phyloP scores from a whole-genome alignment of 768 basidiomycete species.

The Lanmaoa rubissima region DNA sequence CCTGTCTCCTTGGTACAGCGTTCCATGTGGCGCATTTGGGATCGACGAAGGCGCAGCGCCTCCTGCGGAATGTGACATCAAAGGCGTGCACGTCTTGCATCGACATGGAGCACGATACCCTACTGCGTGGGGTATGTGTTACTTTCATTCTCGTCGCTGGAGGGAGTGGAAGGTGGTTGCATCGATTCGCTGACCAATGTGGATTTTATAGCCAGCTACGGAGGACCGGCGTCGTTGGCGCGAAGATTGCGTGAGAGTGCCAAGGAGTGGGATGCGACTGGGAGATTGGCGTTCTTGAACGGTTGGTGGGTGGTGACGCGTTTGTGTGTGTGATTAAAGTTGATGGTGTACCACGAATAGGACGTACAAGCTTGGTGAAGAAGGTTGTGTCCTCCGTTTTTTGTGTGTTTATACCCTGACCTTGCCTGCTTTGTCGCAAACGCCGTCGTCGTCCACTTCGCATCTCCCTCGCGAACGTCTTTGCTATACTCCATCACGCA shows the following conservation, averaged over 20 bases:
- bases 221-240: constrained; percentile 59
- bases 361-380: constrained; percentile 90
- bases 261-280: constrained; percentile 60
- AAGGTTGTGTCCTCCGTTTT: constrained; percentile 44
- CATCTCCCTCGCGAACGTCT: not conserved
- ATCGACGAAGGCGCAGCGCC: constrained; percentile 67
- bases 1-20: constrained; percentile 82
- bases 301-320: constrained; percentile 53
- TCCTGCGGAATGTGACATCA: constrained; percentile 67
- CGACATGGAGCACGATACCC: constrained; percentile 80
- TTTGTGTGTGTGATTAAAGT: constrained; percentile 5
- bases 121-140: constrained; percentile 56
- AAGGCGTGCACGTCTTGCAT: constrained; percentile 76
- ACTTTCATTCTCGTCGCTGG: not conserved
- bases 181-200: not conserved
- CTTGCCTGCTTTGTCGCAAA: not conserved
- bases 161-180: too few species aligned
- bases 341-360: constrained; percentile 35
- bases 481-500: not conserved
- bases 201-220: constrained; percentile 47
- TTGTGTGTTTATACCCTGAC: not conserved
- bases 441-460: not conserved
- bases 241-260: constrained; percentile 53
- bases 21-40: constrained; percentile 63
- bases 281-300: constrained; percentile 73